Evolutionary conservation across 1,284 basidiomycete species (phyloP).

Genomic region (Marasmius sp.): DNA sequence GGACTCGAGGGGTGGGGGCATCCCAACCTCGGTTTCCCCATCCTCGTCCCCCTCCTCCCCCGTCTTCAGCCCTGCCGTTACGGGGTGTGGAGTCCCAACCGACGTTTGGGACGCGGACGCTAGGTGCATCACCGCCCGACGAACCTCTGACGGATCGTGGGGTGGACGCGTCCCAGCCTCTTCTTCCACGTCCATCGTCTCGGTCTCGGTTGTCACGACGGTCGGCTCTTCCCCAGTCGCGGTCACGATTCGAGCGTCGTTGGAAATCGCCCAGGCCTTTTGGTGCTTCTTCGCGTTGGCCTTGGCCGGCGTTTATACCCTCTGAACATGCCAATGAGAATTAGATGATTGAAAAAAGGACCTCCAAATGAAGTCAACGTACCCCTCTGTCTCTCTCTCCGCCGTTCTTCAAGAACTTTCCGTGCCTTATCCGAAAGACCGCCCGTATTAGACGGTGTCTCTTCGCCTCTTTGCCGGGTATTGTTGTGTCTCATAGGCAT

Average conservation of each 20-base stretch:
- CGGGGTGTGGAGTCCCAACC: slow-evolving; percentile 91
- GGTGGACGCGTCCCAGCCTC: slow-evolving; percentile 65
- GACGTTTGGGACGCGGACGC: slow-evolving; percentile 85
- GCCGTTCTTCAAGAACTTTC: slow-evolving; percentile 73
- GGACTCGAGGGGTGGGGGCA: slow-evolving; percentile 78
- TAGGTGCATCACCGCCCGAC: slow-evolving; percentile 66
- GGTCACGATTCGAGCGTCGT: slow-evolving; percentile 64
- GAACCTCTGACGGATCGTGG: slow-evolving; percentile 62
- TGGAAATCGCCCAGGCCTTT: slow-evolving; percentile 73
- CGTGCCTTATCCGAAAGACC: slow-evolving; percentile 80
- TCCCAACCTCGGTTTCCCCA: slow-evolving; percentile 74
- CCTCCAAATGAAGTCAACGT: slow-evolving; percentile 14
- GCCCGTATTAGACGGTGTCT: slow-evolving; percentile 92
- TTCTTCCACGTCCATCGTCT: slow-evolving; percentile 23
- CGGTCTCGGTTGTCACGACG: slow-evolving; percentile 17
- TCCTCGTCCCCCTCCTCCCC: slow-evolving; percentile 59
- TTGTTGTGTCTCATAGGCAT: slow-evolving; percentile 63
- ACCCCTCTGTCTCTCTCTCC: slow-evolving; percentile 72
- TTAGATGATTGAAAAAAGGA: background rate
- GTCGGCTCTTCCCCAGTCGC: slow-evolving; percentile 38
- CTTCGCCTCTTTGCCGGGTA: slow-evolving; percentile 75
- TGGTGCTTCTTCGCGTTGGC: slow-evolving; percentile 53
- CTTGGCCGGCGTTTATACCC: slow-evolving; percentile 59
- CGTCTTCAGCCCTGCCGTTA: slow-evolving; percentile 45
- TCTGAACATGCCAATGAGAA: slow-evolving; percentile 37